Evolutionary conservation across 257 asterid genomes (phyloP).

Genomic region (Solanum etuberosum): DNA sequence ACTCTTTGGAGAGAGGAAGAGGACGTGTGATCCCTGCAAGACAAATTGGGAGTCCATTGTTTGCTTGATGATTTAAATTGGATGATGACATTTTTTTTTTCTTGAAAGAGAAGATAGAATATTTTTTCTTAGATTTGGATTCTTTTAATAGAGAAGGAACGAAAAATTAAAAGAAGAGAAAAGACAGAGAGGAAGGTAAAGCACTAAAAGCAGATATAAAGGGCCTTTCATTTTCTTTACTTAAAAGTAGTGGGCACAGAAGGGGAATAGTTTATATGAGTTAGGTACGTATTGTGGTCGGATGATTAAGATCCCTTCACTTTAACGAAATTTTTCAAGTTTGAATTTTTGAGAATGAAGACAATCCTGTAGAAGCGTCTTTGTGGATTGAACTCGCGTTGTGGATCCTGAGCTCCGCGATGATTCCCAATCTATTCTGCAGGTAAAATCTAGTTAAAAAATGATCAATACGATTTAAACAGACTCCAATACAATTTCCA

Average conservation of each 20-base stretch:
- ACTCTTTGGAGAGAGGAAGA: slow-evolving; percentile 24
- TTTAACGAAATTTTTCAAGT: not conserved
- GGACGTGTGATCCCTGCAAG: slow-evolving; percentile 23
- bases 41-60: slow-evolving; percentile 27
- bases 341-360: too few species aligned
- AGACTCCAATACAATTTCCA: too few species aligned
- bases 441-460: too few species aligned
- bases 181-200: not conserved
- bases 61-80: not conserved
- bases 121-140: not conserved
- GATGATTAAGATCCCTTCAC: fast-evolving
- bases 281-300: fast-evolving
- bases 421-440: too few species aligned
- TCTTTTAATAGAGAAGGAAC: not conserved
- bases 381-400: not conserved
- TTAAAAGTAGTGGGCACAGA: not conserved
- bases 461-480: too few species aligned
- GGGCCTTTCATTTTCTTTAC: not conserved
- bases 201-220: not conserved
- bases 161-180: not conserved
- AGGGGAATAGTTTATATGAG: not conserved
- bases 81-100: slow-evolving; percentile 10
- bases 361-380: not conserved
- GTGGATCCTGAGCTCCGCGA: not conserved
- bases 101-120: not conserved